Conservation (phyloP, 2,329 filamentous ascomycete genomes). For the Beauveria sp. region DNA sequence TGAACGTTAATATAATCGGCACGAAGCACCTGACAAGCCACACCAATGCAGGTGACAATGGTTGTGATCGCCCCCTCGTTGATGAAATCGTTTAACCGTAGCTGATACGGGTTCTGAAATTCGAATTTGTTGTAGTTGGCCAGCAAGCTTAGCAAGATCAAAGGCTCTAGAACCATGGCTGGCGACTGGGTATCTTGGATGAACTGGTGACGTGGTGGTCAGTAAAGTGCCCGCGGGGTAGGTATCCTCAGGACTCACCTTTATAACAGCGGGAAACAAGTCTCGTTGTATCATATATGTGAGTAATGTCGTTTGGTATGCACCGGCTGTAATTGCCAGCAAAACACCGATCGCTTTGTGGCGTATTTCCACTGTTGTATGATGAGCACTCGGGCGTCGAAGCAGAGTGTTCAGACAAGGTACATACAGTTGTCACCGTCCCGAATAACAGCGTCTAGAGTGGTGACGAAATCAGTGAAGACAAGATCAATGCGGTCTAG, state of each 20-base stretch:
- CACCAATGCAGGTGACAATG: constrained; percentile 69
- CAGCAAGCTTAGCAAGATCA: constrained; percentile 76
- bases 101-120: constrained; percentile 90
- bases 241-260: constrained; percentile 47
- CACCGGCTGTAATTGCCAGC: constrained; percentile 80
- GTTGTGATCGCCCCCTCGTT: constrained; percentile 82
- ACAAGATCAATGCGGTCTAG: constrained; percentile 80
- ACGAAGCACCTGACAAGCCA: constrained; percentile 60
- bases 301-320: constrained; percentile 87
- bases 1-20: constrained; percentile 77
- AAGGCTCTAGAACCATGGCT: constrained; percentile 60
- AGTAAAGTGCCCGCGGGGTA: not conserved
- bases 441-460: constrained; percentile 75
- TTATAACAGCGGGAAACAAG: constrained; percentile 90
- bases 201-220: constrained; percentile 43
- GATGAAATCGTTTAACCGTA: constrained; percentile 89
- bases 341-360: constrained; percentile 75
- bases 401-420: not conserved
- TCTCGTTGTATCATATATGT: constrained; percentile 95
- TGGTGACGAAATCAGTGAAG: constrained; percentile 80
- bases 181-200: constrained; percentile 69
- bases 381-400: not conserved
- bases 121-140: constrained; percentile 99
- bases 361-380: constrained; percentile 58
- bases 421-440: constrained; percentile 62